Percentiles rank a stretch among this genome's conserved stretches.
Conservation (phyloP, 1,284 basidiomycete genomes). For the Mycosarcoma maydis region DNA sequence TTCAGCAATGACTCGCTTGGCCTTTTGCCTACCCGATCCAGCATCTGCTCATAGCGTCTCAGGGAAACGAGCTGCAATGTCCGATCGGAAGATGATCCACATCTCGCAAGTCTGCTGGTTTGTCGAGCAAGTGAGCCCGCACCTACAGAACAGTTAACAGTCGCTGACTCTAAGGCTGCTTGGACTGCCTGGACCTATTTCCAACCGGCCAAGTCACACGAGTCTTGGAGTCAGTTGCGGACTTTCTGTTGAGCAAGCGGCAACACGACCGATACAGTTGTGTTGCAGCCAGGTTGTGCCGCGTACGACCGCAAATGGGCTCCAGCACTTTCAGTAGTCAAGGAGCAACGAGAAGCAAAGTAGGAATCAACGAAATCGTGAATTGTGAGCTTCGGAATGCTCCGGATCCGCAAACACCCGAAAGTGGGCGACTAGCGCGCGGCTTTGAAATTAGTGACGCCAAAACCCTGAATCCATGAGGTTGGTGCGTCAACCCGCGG, state of each 20-base stretch:
- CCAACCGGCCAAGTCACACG: too few species aligned
- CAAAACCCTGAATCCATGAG: slow-evolving; percentile 13
- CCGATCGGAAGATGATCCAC: neutral
- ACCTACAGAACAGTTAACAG: too few species aligned
- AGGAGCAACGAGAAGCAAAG: neutral
- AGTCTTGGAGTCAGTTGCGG: too few species aligned
- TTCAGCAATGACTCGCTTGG: neutral
- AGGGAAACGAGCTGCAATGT: neutral
- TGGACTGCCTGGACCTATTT: too few species aligned
- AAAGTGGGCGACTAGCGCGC: slow-evolving; percentile 17
- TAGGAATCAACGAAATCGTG: neutral
- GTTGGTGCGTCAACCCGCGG: slow-evolving; percentile 16
- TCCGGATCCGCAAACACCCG: slow-evolving; percentile 38
- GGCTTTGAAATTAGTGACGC: neutral
- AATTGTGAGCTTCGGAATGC: slow-evolving; percentile 11
- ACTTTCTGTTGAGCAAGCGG: too few species aligned
- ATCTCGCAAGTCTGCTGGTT: too few species aligned
- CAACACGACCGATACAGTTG: too few species aligned
- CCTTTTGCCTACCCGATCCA: neutral
- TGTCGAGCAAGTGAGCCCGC: too few species aligned
- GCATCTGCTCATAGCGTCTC: neutral
- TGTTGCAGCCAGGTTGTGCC: too few species aligned
- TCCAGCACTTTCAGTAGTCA: too few species aligned
- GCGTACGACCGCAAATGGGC: too few species aligned
- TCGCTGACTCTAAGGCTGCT: too few species aligned